Conservation (phyloP, 371 early-diverging fungal species). For the Coemansia sp. region DNA sequence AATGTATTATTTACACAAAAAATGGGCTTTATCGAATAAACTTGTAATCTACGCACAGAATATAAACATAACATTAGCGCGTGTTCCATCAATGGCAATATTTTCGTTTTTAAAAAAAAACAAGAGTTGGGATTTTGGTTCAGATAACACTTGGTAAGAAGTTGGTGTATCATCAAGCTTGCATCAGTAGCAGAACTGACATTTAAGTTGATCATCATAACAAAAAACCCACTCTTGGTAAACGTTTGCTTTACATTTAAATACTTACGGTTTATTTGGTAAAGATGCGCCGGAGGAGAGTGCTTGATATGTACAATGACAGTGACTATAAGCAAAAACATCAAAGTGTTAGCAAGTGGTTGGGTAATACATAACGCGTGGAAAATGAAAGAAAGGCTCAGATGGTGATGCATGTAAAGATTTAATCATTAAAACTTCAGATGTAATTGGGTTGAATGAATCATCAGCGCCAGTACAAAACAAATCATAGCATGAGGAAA, state of each 20-base stretch:
- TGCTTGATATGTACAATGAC: background rate
- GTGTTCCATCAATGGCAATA: no score
- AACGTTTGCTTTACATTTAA: no score
- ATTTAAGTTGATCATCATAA: conserved; percentile 25
- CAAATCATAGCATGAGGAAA: background rate
- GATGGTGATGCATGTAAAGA: conserved; percentile 51
- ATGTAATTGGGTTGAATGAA: conserved; percentile 22
- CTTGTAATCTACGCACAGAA: no score
- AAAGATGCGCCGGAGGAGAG: no score
- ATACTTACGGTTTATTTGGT: no score
- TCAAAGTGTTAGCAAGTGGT: conserved; percentile 3
- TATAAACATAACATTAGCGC: no score
- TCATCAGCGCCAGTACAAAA: conserved; percentile 35
- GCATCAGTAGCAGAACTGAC: conserved; percentile 53
- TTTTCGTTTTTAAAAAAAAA: no score
- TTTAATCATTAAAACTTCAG: conserved; percentile 29
- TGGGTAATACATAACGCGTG: background rate
- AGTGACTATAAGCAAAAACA: background rate
- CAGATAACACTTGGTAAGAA: conserved; percentile 38
- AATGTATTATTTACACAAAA: background rate
- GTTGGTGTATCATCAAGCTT: conserved; percentile 47
- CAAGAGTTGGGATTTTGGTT: background rate
- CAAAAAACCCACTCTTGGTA: background rate
- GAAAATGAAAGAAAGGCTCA: conserved; percentile 15
- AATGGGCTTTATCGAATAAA: no score